Evolutionary conservation across 2,329 filamentous ascomycete genomes (phyloP).

Genomic region (Cordyceps cateniannulata): DNA sequence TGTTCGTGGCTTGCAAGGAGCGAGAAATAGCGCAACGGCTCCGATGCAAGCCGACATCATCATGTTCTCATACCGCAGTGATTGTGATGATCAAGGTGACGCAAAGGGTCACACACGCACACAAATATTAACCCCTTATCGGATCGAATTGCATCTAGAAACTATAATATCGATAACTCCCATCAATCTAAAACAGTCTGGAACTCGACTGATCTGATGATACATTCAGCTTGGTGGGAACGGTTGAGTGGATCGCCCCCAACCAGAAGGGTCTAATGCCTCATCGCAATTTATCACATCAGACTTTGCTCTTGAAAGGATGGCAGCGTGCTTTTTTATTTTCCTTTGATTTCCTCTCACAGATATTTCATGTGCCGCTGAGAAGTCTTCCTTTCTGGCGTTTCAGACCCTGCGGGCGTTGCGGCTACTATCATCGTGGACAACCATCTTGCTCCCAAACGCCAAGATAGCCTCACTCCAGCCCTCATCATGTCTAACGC

Average conservation of each 20-base stretch:
- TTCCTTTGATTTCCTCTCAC: neutral
- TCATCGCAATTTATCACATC: neutral
- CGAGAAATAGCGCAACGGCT: neutral
- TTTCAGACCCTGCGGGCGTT: too few species aligned
- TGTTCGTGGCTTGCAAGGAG: neutral
- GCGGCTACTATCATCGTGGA: too few species aligned
- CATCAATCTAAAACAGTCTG: neutral
- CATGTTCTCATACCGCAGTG: neutral
- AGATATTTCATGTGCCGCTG: too few species aligned
- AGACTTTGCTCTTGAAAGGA: neutral
- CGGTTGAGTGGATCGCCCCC: constrained; percentile 8
- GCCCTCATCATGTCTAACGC: too few species aligned
- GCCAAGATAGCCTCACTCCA: too few species aligned
- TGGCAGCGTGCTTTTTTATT: neutral
- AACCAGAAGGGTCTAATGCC: constrained; percentile 1
- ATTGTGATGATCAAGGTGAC: too few species aligned
- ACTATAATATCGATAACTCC: neutral
- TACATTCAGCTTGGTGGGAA: constrained; percentile 5
- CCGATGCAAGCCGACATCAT: neutral
- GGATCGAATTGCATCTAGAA: too few species aligned
- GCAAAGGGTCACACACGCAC: too few species aligned
- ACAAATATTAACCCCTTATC: too few species aligned
- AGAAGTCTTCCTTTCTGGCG: too few species aligned
- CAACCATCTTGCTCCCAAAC: too few species aligned
- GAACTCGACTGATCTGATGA: neutral